Evolutionary conservation across 163 green algal genomes (phyloP), one percentile per base, ranked within the genome.

Genomic region (Scenedesmus sp.): DNA sequence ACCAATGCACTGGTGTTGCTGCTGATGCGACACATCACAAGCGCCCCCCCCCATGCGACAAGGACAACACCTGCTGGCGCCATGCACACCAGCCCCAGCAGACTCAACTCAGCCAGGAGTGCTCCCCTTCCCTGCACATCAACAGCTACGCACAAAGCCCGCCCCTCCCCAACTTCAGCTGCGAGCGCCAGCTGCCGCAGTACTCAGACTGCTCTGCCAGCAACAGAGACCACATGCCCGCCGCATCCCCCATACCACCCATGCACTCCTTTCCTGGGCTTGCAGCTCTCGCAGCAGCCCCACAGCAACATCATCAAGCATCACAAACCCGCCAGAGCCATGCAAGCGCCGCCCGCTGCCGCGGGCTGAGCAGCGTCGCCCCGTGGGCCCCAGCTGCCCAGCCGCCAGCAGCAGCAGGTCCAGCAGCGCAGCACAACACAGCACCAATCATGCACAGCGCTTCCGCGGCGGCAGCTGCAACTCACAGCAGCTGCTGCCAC

Each of bases 401-500:
- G 56, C 56, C 56, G 56, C 56, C 56, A 70, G 56, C 56, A 22
- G 56, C 65, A 76, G 65, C 65, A 40, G 9, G 30, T 1, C 65
- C 65, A 76, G 65, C 65, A 76, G 30, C 65, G 30, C 30, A 37
- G 30, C 65, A 40, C 65, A 16, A 76, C 65, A 26, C 9, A 76
- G 30, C 30, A 72, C 59, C 65, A 26, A 33, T 16, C 65, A 37
- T 40, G 65, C 65, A 26, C 65, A 76, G 24, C 30, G 65, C 65
- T 40, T 4, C 7, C 3, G 65, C 65, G 30, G 5, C 65, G 26
- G 65, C 65, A 76, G 30, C 65, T 76, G 65, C 65, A 26, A 76
- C 30, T 40, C 65, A 76, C 65, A 76, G 65, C 65, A 76, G 65
- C 65, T 40, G 65, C 65, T 76, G 65, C 65, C 65, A 76, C 65